Evolutionary conservation across 495 filamentous ascomycete genomes (phyloP), one percentile per base, ranked within the genome.

Genomic region (Xylaria castorea): DNA sequence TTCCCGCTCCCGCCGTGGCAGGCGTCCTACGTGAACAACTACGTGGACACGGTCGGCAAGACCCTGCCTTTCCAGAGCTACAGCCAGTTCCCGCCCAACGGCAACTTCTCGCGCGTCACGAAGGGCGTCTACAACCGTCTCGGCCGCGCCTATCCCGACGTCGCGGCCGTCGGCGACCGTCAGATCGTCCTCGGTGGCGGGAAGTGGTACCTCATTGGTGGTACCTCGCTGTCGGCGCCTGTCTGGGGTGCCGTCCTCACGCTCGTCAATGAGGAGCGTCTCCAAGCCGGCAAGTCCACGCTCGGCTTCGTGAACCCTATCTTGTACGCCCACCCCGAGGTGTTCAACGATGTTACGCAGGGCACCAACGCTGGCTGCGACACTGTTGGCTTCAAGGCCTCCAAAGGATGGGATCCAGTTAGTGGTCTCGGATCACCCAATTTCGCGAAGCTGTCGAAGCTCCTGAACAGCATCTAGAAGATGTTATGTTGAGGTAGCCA

Each of bases 111-210:
- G 48, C 80, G 77, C 34, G 84, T 86, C 40, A 78, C 7, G 42
- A n/a, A 3, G 12, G 69, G 70, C 25, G 60, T 73, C 27, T 92
- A 90, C 79, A 89, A 89, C 74, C 84, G 85, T 9, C 83, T 83
- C 8, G 90, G 89, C 0, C 86, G 91, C 32, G 91, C 84, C 0
- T 92, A 87, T 66, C 91, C 91, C 0, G 91, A 93, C 66, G 85
- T 93, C 34, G 79, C 87, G 3, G 90, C 90, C 32, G 83, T 90
- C n/a, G 89, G 87, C n/a, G 88, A 89, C 53, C 86, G 88, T 57
- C 84, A 89, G 62, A 76, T 86, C 25, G 80, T 89, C 30, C 85
- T 81, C 40, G 79, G 83, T n/a, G 72, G 76, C 22, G 86, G 85
- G 3, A 18, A 78, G 3, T 81, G 84, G 51, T 68, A 73, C 2